These are phyloP conservation scores for Alternaria sp. DNA, from an alignment of 2,329 filamentous ascomycete species.

Conservation along the genomic window DNA sequence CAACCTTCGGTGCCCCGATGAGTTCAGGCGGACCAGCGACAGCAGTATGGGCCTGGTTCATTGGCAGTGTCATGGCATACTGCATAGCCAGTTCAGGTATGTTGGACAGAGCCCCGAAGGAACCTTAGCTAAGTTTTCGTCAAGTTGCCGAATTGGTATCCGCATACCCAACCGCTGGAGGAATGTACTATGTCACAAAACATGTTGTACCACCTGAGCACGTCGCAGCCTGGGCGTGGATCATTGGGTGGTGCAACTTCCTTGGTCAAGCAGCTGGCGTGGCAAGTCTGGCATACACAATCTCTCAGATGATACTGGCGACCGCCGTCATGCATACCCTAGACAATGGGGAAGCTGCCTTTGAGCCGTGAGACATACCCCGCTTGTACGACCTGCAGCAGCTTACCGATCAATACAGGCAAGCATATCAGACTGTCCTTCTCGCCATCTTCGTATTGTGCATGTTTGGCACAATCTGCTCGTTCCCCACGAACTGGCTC, in stretches of 20 bases:
- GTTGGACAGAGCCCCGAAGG: background rate
- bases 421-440: slow-evolving; percentile 66
- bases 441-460: slow-evolving; percentile 66
- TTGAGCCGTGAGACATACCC: slow-evolving; percentile 62
- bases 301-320: slow-evolving; percentile 71
- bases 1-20: slow-evolving; percentile 68
- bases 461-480: slow-evolving; percentile 68
- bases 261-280: slow-evolving; percentile 71
- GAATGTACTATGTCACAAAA: slow-evolving; percentile 75
- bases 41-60: slow-evolving; percentile 72
- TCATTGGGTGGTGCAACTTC: slow-evolving; percentile 74
- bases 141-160: slow-evolving; percentile 71
- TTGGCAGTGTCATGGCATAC: slow-evolving; percentile 70
- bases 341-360: slow-evolving; percentile 61
- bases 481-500: slow-evolving; percentile 67
- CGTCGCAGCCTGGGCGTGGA: slow-evolving; percentile 70
- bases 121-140: slow-evolving; percentile 8
- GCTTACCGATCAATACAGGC: slow-evolving; percentile 51
- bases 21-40: slow-evolving; percentile 69
- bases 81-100: slow-evolving; percentile 68
- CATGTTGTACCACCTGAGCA: slow-evolving; percentile 69
- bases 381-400: slow-evolving; percentile 3
- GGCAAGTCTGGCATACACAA: slow-evolving; percentile 69
- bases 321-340: slow-evolving; percentile 69
- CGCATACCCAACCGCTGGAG: slow-evolving; percentile 72